These are phyloP conservation scores for Cutaneotrichosporon dermatis DNA, from an alignment of 1,284 basidiomycete genomes.

Conservation along the genomic window DNA sequence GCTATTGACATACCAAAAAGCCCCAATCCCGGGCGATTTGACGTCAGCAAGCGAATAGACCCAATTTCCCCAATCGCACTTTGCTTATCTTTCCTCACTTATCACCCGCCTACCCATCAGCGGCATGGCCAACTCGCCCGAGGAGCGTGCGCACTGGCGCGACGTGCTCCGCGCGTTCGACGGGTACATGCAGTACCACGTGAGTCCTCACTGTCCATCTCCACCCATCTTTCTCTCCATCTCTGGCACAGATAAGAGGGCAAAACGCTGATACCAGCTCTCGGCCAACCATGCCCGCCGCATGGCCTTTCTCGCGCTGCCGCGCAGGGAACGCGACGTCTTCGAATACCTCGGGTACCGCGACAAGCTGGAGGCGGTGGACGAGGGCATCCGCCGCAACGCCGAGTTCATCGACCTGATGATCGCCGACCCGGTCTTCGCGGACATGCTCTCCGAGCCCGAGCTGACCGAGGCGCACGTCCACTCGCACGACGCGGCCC, in stretches of 20 bases:
- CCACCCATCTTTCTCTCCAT: too few species aligned
- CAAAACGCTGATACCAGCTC: conserved; percentile 27
- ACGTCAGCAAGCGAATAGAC: too few species aligned
- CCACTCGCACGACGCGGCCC: conserved; percentile 6
- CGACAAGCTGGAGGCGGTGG: conserved; percentile 49
- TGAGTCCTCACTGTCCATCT: conserved; percentile 16
- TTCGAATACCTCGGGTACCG: conserved; percentile 42
- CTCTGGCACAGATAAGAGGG: too few species aligned
- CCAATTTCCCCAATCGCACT: too few species aligned
- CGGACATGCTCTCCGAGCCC: conserved; percentile 31
- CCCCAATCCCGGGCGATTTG: too few species aligned
- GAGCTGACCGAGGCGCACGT: not conserved
- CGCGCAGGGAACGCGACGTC: conserved; percentile 34
- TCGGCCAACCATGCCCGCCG: conserved; percentile 46
- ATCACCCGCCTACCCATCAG: too few species aligned
- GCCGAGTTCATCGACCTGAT: conserved; percentile 48
- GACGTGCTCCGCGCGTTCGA: conserved; percentile 42
- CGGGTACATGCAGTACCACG: conserved; percentile 49
- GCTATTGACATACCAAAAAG: too few species aligned
- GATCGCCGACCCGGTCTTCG: conserved; percentile 44
- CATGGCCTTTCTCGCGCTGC: conserved; percentile 44
- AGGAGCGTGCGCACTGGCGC: conserved; percentile 44
- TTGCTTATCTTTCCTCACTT: too few species aligned
- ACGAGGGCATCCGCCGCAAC: conserved; percentile 49
- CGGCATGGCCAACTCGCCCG: conserved; percentile 21